These are phyloP conservation scores for Ramaria rubella DNA, from an alignment of 768 basidiomycete species.

Conservation along the genomic window DNA sequence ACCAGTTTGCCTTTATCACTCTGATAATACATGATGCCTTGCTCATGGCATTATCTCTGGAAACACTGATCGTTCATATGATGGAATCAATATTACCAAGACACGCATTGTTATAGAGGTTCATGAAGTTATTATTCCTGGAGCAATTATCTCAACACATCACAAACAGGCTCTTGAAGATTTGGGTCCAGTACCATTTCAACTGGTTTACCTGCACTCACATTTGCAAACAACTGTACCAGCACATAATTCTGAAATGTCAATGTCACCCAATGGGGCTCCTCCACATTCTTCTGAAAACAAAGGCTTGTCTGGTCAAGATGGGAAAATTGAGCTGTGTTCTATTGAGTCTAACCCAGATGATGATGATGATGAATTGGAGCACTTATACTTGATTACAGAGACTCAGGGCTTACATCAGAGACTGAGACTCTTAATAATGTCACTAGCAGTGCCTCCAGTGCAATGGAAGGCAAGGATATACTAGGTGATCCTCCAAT, in stretches of 20 bases:
- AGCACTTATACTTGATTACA: too few relatives aligned
- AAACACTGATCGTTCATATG: neutral
- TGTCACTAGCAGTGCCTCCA: neutral
- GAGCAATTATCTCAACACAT: neutral
- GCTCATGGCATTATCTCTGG: neutral
- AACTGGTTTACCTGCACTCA: neutral
- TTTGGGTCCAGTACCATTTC: neutral
- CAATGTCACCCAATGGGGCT: neutral
- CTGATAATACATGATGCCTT: neutral
- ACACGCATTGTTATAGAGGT: neutral
- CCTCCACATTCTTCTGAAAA: neutral
- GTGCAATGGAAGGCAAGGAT: neutral
- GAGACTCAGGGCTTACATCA: too few relatives aligned
- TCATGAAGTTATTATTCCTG: conserved; percentile 2
- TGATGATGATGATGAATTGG: too few relatives aligned
- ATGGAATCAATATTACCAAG: neutral
- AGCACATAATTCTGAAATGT: neutral
- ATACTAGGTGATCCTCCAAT: conserved; percentile 19
- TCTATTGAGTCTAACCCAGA: too few relatives aligned
- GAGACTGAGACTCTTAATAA: too few relatives aligned
- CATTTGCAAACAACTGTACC: neutral
- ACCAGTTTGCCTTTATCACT: neutral
- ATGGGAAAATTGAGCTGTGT: neutral
- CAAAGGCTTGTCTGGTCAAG: neutral
- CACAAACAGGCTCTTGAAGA: neutral